Conservation (phyloP, 2,329 filamentous ascomycete genomes). For the Trichothecium sympodiale region DNA sequence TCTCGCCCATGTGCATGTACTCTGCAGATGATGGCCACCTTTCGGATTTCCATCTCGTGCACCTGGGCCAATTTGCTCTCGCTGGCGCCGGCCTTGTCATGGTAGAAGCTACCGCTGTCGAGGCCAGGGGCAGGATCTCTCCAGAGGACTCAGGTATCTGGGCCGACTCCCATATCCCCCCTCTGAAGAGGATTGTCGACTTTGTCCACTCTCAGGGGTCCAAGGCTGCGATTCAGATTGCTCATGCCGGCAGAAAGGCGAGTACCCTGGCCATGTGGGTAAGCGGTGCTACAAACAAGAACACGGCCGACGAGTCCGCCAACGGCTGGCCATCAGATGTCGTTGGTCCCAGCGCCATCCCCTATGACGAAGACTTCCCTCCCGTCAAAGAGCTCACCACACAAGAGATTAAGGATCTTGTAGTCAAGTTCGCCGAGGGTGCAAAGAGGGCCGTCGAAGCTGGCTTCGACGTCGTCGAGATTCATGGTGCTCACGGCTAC, state of each 20-base stretch:
- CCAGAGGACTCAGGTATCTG: constrained; percentile 73
- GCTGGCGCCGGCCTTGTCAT: constrained; percentile 65
- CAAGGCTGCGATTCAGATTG: constrained; percentile 70
- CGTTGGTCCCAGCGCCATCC: constrained; percentile 36
- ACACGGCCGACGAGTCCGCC: constrained; percentile 37
- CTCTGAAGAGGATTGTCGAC: constrained; percentile 59
- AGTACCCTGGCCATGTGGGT: constrained; percentile 55
- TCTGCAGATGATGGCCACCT: constrained; percentile 52
- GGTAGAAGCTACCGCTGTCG: constrained; percentile 69
- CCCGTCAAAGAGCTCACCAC: constrained; percentile 56
- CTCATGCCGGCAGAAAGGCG: constrained; percentile 66
- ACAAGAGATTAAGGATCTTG: constrained; percentile 55
- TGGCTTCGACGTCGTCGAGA: constrained; percentile 64
- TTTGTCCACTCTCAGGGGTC: constrained; percentile 72
- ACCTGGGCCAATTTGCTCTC: constrained; percentile 67
- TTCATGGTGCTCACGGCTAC: constrained; percentile 47
- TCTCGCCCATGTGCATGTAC: constrained; percentile 53
- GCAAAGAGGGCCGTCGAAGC: constrained; percentile 51
- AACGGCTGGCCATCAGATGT: constrained; percentile 49
- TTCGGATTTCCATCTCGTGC: constrained; percentile 72
- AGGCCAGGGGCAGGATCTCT: constrained; percentile 69
- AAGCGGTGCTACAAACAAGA: constrained; percentile 31
- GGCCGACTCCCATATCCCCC: constrained; percentile 71
- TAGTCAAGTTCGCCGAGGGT: constrained; percentile 48
- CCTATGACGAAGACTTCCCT: constrained; percentile 51